Evolutionary conservation across 179 eudicot genomes (phyloP), one percentile per base, ranked within the genome.

Genomic region (Patellifolia procumbens): DNA sequence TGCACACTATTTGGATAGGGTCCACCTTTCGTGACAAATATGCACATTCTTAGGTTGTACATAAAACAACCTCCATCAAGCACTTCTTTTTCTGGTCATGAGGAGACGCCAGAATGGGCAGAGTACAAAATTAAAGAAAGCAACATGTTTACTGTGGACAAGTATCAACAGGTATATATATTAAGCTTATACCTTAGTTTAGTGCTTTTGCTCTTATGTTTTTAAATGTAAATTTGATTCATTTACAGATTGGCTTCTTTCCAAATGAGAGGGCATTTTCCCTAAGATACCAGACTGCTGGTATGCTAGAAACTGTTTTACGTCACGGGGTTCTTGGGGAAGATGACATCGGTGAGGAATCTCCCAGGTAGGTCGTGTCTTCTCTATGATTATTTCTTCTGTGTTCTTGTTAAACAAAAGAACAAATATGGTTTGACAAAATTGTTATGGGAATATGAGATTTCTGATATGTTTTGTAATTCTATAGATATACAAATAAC

Each of bases 121-220:
- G 98, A 94, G 81, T 94, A 94, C 89, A 94, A 90, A 84, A 94
- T 92, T 55, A 94, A 94, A 86, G 98, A 94, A 82, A 86, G 91
- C 75, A 94, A 94, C 87, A 89, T 94, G 97, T 94, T 88, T 83
- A 94, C 98, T n/a, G 95, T 90, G 83, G 98, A 94, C 82, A 91
- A 94, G 81, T 94, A 94, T 85, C 98, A 94, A 83, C 97, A 92
- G 97, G 98, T 91, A 82, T 82, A 78, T 78, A 81, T 75, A 81
- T 64, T 52, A n/a, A 4, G 43, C 35, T 64, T 55, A 53, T 26
- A 49, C 53, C 75, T 73, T 22, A 51, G 8, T 32, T 37, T 82
- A 15, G 16, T 60, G 51, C 13, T 8, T 12, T 43, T 69, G 19
- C 58, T 74, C 26, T 60, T 34, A 12, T 74, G 24, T 69, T 80